Base-by-base conservation (phyloP, 2,329 filamentous ascomycete species). In the Penicillium aurantiogriseum region DNA sequence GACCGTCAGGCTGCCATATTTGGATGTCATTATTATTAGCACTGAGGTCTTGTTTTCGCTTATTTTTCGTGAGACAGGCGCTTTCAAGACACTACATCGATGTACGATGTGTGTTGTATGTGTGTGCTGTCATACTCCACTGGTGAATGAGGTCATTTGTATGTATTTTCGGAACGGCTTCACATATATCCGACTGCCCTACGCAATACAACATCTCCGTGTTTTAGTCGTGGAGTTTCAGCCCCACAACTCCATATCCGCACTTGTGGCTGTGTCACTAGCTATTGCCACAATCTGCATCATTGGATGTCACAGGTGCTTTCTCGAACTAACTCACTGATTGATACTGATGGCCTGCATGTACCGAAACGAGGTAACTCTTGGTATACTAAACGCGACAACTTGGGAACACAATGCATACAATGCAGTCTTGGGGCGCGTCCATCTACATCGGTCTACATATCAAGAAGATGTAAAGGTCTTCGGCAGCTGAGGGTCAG, bases 31-130 rank as follows among this genome's bases (percentile, higher is more conserved):
- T 25, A 19, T 45, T 31, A 35, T 57, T 29, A 36, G 43, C 27
- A 27, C 19, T 13, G n/a, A 8, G 27, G 39, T 25, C 49, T 47
- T 57, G 43, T n/a, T 46, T 56, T 52, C 33, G 42, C 48, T 52
- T 52, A 33, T 52, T 43, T 43, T 19, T 6, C 15, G 15, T 25
- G 33, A 15, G 39, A 40, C 6, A 23, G 10, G 40, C 15, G 15
- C 8, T 43, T 27, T 43, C 23, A n/a, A 15, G 8, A 44, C 25
- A 29, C 17, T 13, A 33, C 4, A 23, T 33, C 19, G 3, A 23
- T 35, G 13, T 42, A 9, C 38, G 19, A 7, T 21, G 5, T 27
- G 15, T 5, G 5, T 19, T 23, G 50, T 21, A 19, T 27, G 11
- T 15, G 39, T 15, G 6, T 5, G 21, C 35, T 40, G 29, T 49